These are phyloP conservation scores for Gremmenia infestans DNA, from an alignment of 2,329 filamentous ascomycete genomes.

Conservation along the genomic window DNA sequence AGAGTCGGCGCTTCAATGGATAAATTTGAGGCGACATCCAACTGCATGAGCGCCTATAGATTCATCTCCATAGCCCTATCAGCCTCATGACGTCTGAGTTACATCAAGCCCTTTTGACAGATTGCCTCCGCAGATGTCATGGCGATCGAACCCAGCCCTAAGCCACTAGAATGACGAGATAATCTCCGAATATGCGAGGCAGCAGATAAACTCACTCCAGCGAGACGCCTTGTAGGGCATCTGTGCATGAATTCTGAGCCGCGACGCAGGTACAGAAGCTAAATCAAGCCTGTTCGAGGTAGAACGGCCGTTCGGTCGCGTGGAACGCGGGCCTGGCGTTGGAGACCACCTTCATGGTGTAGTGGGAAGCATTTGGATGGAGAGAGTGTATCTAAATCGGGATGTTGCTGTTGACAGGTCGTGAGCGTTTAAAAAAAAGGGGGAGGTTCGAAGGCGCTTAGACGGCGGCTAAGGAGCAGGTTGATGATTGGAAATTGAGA, in stretches of 20 bases:
- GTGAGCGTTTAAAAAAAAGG: slow-evolving; percentile 17
- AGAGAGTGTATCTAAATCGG: slow-evolving; percentile 5
- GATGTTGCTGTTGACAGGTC: slow-evolving; percentile 5
- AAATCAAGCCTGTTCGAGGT: slow-evolving; percentile 8
- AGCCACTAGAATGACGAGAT: slow-evolving; percentile 4
- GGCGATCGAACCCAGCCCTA: slow-evolving; percentile 6
- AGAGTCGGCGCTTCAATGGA: slow-evolving; percentile 19
- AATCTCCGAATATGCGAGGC: slow-evolving; percentile 13
- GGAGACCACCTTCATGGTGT: slow-evolving; percentile 16
- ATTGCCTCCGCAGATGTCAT: slow-evolving; percentile 7
- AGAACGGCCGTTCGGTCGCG: not conserved
- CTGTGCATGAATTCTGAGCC: slow-evolving; percentile 13
- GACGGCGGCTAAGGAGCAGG: slow-evolving; percentile 10
- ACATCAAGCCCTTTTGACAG: not conserved
- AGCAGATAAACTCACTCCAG: slow-evolving; percentile 3
- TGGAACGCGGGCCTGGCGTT: slow-evolving; percentile 13
- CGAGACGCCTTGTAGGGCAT: slow-evolving; percentile 22
- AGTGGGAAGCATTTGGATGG: slow-evolving; percentile 15
- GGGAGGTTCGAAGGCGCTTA: slow-evolving; percentile 19
- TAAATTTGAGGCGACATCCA: slow-evolving; percentile 22
- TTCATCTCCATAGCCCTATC: slow-evolving; percentile 8
- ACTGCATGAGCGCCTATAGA: slow-evolving; percentile 23
- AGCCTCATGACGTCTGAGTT: slow-evolving; percentile 19
- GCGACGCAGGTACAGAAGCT: slow-evolving; percentile 19
- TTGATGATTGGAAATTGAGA: slow-evolving; percentile 10